Percentiles rank a stretch among this genome's conserved stretches.
Conservation (phyloP, 2,329 filamentous ascomycete genomes). For the Verticillium tricorpus region DNA sequence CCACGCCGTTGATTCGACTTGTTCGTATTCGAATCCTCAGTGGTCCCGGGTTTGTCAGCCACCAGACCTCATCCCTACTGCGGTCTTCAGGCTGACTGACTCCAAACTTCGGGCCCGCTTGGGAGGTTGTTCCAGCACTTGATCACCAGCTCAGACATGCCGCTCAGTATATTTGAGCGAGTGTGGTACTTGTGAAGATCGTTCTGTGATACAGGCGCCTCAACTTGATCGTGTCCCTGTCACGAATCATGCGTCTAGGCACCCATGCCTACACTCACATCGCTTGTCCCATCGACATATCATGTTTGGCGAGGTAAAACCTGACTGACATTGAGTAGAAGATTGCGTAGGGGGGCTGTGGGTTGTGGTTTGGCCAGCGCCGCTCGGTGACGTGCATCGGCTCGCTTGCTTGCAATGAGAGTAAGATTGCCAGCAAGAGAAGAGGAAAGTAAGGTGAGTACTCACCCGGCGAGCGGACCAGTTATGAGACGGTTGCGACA, state of each 20-base stretch:
- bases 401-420: neutral
- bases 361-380: neutral
- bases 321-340: neutral
- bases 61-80: neutral
- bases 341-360: neutral
- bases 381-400: neutral
- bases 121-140: neutral
- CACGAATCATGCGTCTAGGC: neutral
- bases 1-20: neutral
- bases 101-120: neutral
- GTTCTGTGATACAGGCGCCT: neutral
- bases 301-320: neutral
- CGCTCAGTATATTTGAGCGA: neutral
- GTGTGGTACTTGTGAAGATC: neutral
- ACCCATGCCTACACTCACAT: neutral
- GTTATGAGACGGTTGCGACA: neutral
- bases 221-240: neutral
- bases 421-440: neutral
- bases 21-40: neutral
- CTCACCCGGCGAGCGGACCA: neutral
- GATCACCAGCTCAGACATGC: neutral
- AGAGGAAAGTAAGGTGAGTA: neutral
- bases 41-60: neutral
- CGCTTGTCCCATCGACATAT: neutral
- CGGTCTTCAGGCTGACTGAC: neutral